Evolutionary conservation across 805 yeast species (phyloP), one percentile per base, ranked within the genome.

Genomic region (Saccharomycopsis malanga): DNA sequence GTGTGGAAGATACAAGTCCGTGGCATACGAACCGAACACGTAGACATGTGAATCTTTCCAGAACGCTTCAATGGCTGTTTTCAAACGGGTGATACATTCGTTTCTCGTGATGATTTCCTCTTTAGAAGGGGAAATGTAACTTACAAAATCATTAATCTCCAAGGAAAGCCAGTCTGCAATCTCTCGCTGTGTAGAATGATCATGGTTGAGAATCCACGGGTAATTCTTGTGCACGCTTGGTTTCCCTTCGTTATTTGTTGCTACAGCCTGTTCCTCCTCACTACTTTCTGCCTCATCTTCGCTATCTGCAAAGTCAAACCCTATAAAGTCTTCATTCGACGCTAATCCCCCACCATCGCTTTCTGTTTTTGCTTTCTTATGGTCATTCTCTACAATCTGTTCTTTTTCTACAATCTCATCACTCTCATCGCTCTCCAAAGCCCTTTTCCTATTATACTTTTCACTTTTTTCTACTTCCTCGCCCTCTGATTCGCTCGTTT

Each of bases 11-110:
- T 88, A 91, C 52, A 91, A 67, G 59, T 89, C 96, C 0, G 97
- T 89, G 0, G 98, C 96, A 62, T 77, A 85, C 0, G 97, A 89
- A 0, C 98, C 98, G 68, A 93, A 91, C 5, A 89, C 95, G 53
- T 81, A 81, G 3, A 84, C 76, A 48, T 81, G 83, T 14, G 91
- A 79, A 52, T 78, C 84, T 1, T 80, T 79, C 96, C 97, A 91
- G 45, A 81, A 66, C 2, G 64, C 60, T 4, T 68, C 64, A 2
- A 76, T 73, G 1, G 76, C 71, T 4, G 62, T 59, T 53, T 82
- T 77, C 27, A 93, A 65, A 44, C 76, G 71, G 32, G 69, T 63
- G 23, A 91, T 82, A 2, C 86, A 80, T 4, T 62, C 62, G 54
- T 85, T 83, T 59, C 98, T 76, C 3, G 73, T 66, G 37, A 67